A percentile compares a stretch with the other conserved stretches of the same genome.
Conservation (phyloP, 805 yeast species). For the Cyberlindnera maclurae region DNA sequence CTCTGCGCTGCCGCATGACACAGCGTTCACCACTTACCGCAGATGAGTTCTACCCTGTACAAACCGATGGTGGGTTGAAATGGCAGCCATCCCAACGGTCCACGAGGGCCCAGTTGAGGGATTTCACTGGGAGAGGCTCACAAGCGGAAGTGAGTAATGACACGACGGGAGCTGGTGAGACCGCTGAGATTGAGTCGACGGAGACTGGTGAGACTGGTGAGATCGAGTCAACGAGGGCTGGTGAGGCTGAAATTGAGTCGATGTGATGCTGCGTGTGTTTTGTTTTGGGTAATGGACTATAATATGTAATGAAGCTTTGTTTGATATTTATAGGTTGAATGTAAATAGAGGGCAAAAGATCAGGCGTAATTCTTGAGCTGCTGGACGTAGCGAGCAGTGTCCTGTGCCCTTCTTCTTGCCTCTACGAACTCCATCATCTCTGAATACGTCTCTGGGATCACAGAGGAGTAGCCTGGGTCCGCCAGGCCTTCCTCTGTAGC, state of each 20-base stretch:
- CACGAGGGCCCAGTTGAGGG: constrained; percentile 30
- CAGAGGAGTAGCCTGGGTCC: constrained; percentile 60
- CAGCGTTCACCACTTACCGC: constrained; percentile 19
- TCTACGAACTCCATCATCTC: constrained; percentile 91
- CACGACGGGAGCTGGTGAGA: constrained; percentile 18
- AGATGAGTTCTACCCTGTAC: constrained; percentile 23
- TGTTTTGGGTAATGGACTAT: background rate
- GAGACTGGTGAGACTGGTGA: constrained; percentile 25
- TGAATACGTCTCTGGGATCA: constrained; percentile 78
- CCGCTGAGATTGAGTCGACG: constrained; percentile 27
- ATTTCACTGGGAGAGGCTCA: constrained; percentile 26
- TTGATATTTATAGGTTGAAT: no score
- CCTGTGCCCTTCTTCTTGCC: constrained; percentile 85
- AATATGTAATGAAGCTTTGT: no score
- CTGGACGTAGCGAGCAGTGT: constrained; percentile 61
- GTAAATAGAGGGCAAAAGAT: no score
- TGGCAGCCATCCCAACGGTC: constrained; percentile 19
- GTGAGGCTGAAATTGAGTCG: constrained; percentile 25
- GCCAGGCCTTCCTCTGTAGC: constrained; percentile 24
- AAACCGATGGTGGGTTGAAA: constrained; percentile 14
- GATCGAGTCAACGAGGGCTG: constrained; percentile 23
- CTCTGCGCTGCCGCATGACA: constrained; percentile 10
- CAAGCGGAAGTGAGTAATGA: constrained; percentile 27
- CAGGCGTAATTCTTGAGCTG: constrained; percentile 28
- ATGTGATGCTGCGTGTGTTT: background rate